Percentiles rank a stretch among this genome's conserved stretches.
phyloP scores from a whole-genome alignment of 2,329 filamentous ascomycete genomes.

The Xylaria sp. region DNA sequence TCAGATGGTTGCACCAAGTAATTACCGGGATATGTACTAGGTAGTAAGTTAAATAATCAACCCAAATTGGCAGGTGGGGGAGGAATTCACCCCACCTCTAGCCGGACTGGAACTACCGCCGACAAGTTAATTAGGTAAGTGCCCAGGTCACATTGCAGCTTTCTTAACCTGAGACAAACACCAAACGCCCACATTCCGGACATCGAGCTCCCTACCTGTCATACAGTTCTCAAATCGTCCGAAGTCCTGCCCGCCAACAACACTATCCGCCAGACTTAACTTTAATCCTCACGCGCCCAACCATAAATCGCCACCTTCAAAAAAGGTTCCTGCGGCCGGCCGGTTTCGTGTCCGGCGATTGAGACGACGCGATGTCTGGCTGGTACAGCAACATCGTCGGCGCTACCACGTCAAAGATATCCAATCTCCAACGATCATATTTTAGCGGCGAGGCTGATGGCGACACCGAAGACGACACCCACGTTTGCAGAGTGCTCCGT shows the following conservation, averaged over 20 bases:
- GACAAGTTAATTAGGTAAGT: background rate
- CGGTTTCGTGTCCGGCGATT: constrained; percentile 14
- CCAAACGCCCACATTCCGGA: constrained; percentile 24
- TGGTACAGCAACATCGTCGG: constrained; percentile 82
- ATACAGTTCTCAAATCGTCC: background rate
- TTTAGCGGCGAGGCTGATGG: constrained; percentile 74
- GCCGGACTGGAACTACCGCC: background rate
- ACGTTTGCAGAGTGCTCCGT: constrained; percentile 92
- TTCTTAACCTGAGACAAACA: constrained; percentile 27
- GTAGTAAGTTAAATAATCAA: background rate
- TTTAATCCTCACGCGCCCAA: background rate
- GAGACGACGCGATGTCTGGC: constrained; percentile 69
- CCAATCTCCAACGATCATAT: constrained; percentile 75
- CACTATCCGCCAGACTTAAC: background rate
- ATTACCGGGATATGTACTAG: too few relatives aligned
- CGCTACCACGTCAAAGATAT: constrained; percentile 73
- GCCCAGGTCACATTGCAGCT: background rate
- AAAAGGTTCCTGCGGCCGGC: background rate
- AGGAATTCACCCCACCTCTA: constrained; percentile 8
- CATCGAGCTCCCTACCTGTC: background rate
- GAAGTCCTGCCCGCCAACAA: background rate
- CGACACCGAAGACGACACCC: constrained; percentile 88
- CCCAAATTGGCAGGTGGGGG: constrained; percentile 12
- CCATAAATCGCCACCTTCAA: constrained; percentile 5
- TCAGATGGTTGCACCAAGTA: too few relatives aligned